Evolutionary conservation across 2,329 filamentous ascomycete genomes (phyloP).

Genomic region (Sporothrix pseudoabietina): DNA sequence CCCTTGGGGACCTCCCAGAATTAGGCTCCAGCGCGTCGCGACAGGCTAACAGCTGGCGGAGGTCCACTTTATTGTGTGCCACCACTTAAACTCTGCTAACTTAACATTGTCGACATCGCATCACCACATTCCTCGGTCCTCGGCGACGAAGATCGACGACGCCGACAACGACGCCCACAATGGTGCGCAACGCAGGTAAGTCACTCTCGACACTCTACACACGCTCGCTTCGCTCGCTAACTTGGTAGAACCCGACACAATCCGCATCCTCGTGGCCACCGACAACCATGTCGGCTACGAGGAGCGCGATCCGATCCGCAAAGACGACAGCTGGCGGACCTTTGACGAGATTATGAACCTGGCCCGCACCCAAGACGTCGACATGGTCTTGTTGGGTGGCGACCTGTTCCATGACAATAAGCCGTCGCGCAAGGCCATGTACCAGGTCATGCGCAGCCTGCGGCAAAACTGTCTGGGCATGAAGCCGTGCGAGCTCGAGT

Average conservation of each 20-base stretch:
- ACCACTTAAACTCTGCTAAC: not conserved
- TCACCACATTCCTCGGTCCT: not conserved
- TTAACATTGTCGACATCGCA: not conserved
- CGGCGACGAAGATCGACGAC: not conserved
- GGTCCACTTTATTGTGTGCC: conserved; percentile 5
- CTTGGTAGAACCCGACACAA: conserved; percentile 70
- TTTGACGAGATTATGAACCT: conserved; percentile 95
- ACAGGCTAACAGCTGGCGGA: not conserved
- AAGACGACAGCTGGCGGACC: conserved; percentile 93
- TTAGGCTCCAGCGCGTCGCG: conserved; percentile 33
- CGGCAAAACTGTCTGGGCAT: conserved; percentile 92
- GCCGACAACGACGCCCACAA: conserved; percentile 29
- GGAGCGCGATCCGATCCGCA: conserved; percentile 90
- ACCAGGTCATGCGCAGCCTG: conserved; percentile 93
- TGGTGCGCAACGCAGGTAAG: conserved; percentile 39
- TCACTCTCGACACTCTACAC: not conserved
- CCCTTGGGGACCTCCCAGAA: not conserved
- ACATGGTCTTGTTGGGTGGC: conserved; percentile 94
- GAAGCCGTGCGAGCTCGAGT: conserved; percentile 92
- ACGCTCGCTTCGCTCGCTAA: not conserved
- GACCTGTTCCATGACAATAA: conserved; percentile 99
- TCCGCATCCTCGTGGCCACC: conserved; percentile 89
- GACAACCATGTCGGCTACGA: conserved; percentile 98
- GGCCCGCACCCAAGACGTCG: conserved; percentile 79
- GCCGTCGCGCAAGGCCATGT: conserved; percentile 91